These are phyloP conservation scores for Trichoderma aggressivum DNA, from an alignment of 2,329 filamentous ascomycete species.

Conservation along the genomic window DNA sequence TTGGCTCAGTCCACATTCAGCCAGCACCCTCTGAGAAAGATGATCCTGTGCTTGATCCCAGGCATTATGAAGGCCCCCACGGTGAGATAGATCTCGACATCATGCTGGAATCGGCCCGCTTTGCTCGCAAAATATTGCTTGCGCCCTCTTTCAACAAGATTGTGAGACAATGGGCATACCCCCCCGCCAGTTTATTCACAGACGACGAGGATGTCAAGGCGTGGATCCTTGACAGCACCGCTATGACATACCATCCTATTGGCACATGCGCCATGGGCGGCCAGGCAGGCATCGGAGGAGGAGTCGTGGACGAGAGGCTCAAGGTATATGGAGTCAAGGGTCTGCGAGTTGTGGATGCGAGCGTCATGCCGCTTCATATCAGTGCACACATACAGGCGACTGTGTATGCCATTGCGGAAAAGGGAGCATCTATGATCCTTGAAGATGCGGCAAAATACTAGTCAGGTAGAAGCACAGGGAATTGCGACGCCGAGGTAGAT, in stretches of 20 bases:
- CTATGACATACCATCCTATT: conserved; percentile 40
- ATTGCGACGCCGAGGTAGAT: neutral
- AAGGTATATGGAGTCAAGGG: conserved; percentile 26
- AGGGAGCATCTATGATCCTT: conserved; percentile 30
- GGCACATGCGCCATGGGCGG: conserved; percentile 36
- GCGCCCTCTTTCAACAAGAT: conserved; percentile 37
- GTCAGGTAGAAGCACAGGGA: neutral
- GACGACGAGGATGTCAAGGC: conserved; percentile 23
- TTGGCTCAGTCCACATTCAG: conserved; percentile 46
- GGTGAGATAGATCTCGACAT: conserved; percentile 42
- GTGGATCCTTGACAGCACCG: conserved; percentile 31
- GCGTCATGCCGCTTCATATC: conserved; percentile 29
- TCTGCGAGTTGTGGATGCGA: conserved; percentile 26
- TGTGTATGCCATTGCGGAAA: conserved; percentile 34
- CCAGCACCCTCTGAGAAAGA: conserved; percentile 19
- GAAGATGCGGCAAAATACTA: conserved; percentile 22
- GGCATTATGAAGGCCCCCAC: conserved; percentile 38
- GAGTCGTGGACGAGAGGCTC: conserved; percentile 29
- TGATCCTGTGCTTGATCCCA: conserved; percentile 40
- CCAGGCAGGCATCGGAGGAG: conserved; percentile 28
- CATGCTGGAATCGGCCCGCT: conserved; percentile 40
- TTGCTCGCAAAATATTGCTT: conserved; percentile 38
- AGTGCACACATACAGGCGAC: conserved; percentile 29
- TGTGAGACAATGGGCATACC: conserved; percentile 30
- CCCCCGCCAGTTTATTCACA: conserved; percentile 21